Evolutionary conservation across 352 stramenopile species (phyloP).

Genomic region (Globisporangium cederbergense): DNA sequence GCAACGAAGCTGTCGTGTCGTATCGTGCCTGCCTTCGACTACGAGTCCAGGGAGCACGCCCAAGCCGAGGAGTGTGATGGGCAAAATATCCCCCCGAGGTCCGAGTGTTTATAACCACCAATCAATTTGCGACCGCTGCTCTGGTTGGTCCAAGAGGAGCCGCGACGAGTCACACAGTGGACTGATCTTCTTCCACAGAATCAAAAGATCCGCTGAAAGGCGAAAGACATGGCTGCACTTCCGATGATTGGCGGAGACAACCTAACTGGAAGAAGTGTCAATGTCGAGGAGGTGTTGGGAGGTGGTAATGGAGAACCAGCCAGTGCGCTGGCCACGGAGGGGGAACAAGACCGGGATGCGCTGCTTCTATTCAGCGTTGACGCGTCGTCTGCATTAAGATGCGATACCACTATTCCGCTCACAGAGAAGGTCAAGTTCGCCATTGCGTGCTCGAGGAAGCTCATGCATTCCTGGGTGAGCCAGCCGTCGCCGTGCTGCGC

Average conservation of each 20-base stretch:
- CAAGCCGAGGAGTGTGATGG: background rate
- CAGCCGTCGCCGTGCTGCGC: constrained; percentile 68
- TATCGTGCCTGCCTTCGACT: background rate
- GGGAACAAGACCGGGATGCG: background rate
- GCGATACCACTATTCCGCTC: background rate
- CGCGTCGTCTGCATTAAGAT: background rate
- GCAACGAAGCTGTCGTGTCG: background rate
- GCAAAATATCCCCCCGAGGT: background rate
- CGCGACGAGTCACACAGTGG: constrained; percentile 6
- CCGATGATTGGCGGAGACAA: background rate
- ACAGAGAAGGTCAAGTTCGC: constrained; percentile 8
- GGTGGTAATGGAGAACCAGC: background rate
- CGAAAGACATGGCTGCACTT: background rate
- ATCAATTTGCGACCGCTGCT: background rate
- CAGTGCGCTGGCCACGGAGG: background rate
- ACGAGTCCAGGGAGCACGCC: background rate
- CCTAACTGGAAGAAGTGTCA: background rate
- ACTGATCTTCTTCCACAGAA: background rate
- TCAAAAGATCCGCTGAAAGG: background rate
- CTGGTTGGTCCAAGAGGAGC: background rate
- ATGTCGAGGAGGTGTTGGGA: background rate
- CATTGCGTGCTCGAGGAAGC: constrained; percentile 5
- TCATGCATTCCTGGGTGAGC: constrained; percentile 49
- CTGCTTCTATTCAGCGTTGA: background rate
- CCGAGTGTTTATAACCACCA: constrained; percentile 6